Conservation (phyloP, 257 asterid species). For the Przewalskia tangutica region DNA sequence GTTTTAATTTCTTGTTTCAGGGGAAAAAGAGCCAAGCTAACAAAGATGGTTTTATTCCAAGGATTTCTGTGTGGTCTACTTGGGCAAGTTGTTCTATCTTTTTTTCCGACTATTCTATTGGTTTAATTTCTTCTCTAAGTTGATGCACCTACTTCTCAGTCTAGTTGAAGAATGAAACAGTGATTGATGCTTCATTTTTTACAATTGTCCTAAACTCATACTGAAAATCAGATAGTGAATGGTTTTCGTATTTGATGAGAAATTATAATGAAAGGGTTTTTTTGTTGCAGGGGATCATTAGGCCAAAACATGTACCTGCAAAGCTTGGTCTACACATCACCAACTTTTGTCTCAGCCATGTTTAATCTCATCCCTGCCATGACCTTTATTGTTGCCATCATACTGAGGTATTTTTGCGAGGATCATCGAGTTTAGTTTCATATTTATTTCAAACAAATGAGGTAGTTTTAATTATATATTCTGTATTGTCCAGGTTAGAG, state of each 20-base stretch:
- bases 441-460: neutral
- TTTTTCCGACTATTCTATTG: neutral
- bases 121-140: no score
- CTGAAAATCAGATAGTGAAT: neutral
- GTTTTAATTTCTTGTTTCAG: constrained; percentile 14
- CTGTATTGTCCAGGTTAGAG: constrained; percentile 39
- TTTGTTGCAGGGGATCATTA: constrained; percentile 41
- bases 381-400: constrained; percentile 45
- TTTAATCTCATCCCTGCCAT: constrained; percentile 60
- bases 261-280: neutral
- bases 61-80: constrained; percentile 50
- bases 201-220: no score
- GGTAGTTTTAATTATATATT: neutral
- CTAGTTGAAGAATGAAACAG: neutral
- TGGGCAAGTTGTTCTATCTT: constrained; percentile 25
- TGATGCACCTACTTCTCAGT: neutral
- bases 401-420: constrained; percentile 23
- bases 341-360: constrained; percentile 56
- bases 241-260: neutral
- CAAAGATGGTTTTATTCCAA: constrained; percentile 28
- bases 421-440: neutral
- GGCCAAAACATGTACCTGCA: constrained; percentile 51
- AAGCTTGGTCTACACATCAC: constrained; percentile 42
- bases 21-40: constrained; percentile 49
- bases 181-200: neutral